A percentile compares a stretch with the other conserved stretches of the same genome.
phyloP scores from a whole-genome alignment of 2,329 filamentous ascomycete species.

The Penicillium vulpinum region DNA sequence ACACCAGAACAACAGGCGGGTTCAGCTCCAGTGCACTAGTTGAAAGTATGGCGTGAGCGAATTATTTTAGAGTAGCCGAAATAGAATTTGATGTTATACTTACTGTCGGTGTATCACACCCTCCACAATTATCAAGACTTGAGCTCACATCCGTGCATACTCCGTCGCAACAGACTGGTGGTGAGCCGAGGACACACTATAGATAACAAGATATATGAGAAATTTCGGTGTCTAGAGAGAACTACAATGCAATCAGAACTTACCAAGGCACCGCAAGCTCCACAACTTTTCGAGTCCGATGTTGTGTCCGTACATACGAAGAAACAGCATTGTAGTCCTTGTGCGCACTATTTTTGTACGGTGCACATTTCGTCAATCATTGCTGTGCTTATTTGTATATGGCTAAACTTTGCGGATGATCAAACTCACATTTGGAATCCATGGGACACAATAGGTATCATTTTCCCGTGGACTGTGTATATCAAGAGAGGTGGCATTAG shows the following conservation, averaged over 20 bases:
- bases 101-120: not conserved
- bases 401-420: not conserved
- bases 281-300: not conserved
- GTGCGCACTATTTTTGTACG: not conserved
- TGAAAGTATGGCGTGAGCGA: not conserved
- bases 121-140: not conserved
- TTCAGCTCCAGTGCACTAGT: slow-evolving; percentile 12
- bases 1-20: slow-evolving; percentile 17
- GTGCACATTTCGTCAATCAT: not conserved
- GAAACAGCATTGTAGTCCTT: slow-evolving; percentile 1
- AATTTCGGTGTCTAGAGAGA: not conserved
- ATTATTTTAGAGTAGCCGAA: not conserved
- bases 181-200: not conserved
- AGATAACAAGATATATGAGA: not conserved
- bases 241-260: not conserved
- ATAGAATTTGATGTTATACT: not conserved
- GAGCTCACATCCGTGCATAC: slow-evolving; percentile 2
- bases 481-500: slow-evolving; percentile 1
- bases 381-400: not conserved
- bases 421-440: not conserved
- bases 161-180: slow-evolving; percentile 1
- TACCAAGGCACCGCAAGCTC: not conserved
- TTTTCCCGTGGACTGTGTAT: not conserved
- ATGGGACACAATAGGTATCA: not conserved
- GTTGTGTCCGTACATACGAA: slow-evolving; percentile 2